phyloP scores from a whole-genome alignment of 2,329 filamentous ascomycete genomes.

The Pseudogymnoascus destructans region DNA sequence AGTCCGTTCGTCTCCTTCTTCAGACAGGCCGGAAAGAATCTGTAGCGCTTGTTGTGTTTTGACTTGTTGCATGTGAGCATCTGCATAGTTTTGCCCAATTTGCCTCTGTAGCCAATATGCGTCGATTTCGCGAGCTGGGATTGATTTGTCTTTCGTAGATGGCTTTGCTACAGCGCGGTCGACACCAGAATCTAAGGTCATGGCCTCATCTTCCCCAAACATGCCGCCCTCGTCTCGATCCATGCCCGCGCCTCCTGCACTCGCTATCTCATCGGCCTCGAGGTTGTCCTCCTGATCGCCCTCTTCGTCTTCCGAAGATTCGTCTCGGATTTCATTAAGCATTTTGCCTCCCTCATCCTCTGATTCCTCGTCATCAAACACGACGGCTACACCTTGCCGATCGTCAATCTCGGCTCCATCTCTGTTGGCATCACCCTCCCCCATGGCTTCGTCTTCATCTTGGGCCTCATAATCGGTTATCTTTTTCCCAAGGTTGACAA shows the following conservation, averaged over 20 bases:
- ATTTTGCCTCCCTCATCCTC: slow-evolving; percentile 67
- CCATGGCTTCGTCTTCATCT: slow-evolving; percentile 85
- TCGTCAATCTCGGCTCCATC: slow-evolving; percentile 77
- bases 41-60: slow-evolving; percentile 77
- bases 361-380: slow-evolving; percentile 86
- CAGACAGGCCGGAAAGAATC: slow-evolving; percentile 65
- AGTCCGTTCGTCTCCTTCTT: slow-evolving; percentile 70
- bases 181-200: slow-evolving; percentile 65
- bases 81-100: slow-evolving; percentile 75
- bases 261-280: slow-evolving; percentile 37
- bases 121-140: slow-evolving; percentile 83
- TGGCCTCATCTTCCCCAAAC: slow-evolving; percentile 55
- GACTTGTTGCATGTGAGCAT: slow-evolving; percentile 85
- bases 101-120: slow-evolving; percentile 95
- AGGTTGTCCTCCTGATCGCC: slow-evolving; percentile 47
- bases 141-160: slow-evolving; percentile 41
- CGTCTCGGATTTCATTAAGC: slow-evolving; percentile 77
- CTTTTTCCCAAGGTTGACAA: slow-evolving; percentile 94
- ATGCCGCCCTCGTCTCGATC: slow-evolving; percentile 37
- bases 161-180: slow-evolving; percentile 33
- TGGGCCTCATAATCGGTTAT: slow-evolving; percentile 97
- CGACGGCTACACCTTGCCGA: slow-evolving; percentile 89
- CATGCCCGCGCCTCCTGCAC: slow-evolving; percentile 35
- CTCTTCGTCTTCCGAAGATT: slow-evolving; percentile 69
- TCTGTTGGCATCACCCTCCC: slow-evolving; percentile 50